phyloP scores from a whole-genome alignment of 352 stramenopile genomes.

The Globisporangium lucens region DNA sequence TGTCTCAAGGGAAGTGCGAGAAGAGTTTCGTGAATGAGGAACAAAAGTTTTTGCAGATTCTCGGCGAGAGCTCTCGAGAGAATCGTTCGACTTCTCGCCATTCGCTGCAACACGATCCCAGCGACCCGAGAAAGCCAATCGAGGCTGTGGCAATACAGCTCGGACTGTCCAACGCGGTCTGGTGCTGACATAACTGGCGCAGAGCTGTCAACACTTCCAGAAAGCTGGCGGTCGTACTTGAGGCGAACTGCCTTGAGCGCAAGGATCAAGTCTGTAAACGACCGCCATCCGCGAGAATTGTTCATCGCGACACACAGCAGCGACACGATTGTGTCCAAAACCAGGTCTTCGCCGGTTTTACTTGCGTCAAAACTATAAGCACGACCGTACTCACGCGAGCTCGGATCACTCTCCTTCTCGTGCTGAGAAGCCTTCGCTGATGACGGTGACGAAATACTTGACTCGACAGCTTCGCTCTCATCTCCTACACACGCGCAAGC shows the following conservation, averaged over 20 bases:
- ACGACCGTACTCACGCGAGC: slow-evolving; percentile 22
- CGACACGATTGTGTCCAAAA: slow-evolving; percentile 83
- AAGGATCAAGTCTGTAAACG: slow-evolving; percentile 64
- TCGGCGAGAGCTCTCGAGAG: slow-evolving; percentile 67
- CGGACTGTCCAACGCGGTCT: slow-evolving; percentile 23
- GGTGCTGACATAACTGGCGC: slow-evolving; percentile 12
- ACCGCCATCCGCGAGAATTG: slow-evolving; percentile 53
- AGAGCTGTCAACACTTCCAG: background rate
- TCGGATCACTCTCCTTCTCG: slow-evolving; percentile 5
- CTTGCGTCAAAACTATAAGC: slow-evolving; percentile 64
- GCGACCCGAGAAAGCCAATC: slow-evolving; percentile 65
- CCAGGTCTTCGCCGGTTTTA: slow-evolving; percentile 76
- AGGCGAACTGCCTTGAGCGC: slow-evolving; percentile 55
- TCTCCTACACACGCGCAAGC: slow-evolving; percentile 43
- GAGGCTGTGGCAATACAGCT: slow-evolving; percentile 43
- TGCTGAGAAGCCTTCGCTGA: background rate
- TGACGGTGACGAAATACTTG: background rate
- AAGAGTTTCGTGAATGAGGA: slow-evolving; percentile 65
- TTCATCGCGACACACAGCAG: slow-evolving; percentile 72
- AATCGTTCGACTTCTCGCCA: slow-evolving; percentile 73
- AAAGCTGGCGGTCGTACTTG: slow-evolving; percentile 45
- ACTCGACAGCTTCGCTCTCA: background rate
- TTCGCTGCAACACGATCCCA: slow-evolving; percentile 73
- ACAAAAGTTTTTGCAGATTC: slow-evolving; percentile 75
- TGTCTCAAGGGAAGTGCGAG: slow-evolving; percentile 32